These are phyloP conservation scores for Panus rudis DNA, from an alignment of 768 basidiomycete genomes.

Conservation along the genomic window DNA sequence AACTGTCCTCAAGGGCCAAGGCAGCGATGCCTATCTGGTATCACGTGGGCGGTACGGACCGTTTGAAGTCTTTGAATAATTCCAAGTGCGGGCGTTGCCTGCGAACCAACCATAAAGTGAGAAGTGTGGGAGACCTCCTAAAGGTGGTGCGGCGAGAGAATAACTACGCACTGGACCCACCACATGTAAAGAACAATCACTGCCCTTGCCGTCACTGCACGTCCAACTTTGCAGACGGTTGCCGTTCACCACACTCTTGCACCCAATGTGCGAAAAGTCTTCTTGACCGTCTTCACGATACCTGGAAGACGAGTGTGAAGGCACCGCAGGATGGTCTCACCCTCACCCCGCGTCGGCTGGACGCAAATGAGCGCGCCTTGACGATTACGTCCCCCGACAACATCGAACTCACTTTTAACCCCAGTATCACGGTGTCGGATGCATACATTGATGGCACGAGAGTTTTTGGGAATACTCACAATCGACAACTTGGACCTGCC, in stretches of 20 bases:
- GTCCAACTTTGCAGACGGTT: not conserved
- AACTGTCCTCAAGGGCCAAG: not conserved
- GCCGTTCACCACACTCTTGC: not conserved
- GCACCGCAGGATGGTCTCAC: not conserved
- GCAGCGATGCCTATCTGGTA: constrained; percentile 9
- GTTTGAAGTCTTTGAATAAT: not conserved
- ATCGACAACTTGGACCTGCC: no score
- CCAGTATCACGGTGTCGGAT: no score
- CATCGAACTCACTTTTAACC: no score
- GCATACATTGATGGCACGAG: no score
- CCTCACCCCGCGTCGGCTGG: not conserved
- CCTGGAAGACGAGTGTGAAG: not conserved
- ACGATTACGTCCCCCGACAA: not conserved
- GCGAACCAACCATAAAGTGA: not conserved
- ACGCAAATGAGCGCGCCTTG: not conserved
- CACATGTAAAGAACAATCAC: not conserved
- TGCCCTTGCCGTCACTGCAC: not conserved
- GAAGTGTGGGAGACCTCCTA: not conserved
- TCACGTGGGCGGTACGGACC: constrained; percentile 5
- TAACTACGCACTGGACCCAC: no score
- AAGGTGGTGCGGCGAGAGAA: not conserved
- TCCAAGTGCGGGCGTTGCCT: constrained; percentile 3
- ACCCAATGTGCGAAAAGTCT: not conserved
- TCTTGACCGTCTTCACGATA: not conserved
- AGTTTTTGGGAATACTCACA: no score